These are phyloP conservation scores for Dactylis glomerata DNA, from an alignment of 176 grass and related monocot genomes.

Conservation along the genomic window DNA sequence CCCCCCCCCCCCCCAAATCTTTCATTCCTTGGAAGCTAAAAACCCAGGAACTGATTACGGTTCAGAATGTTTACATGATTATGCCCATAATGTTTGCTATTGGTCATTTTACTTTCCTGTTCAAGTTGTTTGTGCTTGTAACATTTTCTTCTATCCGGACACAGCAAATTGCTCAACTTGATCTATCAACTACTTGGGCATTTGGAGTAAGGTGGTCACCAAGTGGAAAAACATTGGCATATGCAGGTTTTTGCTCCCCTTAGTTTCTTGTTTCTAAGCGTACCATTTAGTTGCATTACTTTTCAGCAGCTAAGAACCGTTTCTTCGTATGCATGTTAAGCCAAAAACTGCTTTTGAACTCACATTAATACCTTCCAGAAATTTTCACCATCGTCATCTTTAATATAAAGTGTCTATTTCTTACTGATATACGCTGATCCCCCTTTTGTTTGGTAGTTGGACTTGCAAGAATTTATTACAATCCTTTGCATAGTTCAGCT, in stretches of 20 bases:
- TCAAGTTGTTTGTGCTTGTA: neutral
- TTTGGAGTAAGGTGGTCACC: conserved; percentile 98
- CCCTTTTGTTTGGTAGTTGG: neutral
- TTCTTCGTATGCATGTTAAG: neutral
- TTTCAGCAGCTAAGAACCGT: neutral
- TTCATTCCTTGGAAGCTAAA: neutral
- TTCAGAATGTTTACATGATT: neutral
- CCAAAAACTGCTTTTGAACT: neutral
- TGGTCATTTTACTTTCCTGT: neutral
- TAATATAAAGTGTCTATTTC: neutral
- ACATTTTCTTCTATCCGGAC: conserved; percentile 25
- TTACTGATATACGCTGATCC: neutral
- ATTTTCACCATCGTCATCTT: neutral
- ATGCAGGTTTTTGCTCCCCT: conserved; percentile 56
- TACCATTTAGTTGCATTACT: neutral
- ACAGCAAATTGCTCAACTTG: conserved; percentile 99
- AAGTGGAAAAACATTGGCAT: conserved; percentile 88
- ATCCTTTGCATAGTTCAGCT: neutral
- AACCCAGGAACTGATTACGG: neutral
- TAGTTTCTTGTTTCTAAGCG: conserved; percentile 23
- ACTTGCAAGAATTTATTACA: neutral
- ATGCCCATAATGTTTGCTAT: neutral
- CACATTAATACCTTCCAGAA: neutral
- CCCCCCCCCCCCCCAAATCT: too few species aligned
- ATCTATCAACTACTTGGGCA: conserved; percentile 82